Evolutionary conservation across 192 early-diverging fungal species (phyloP).

Genomic region (Backusella australiensis): DNA sequence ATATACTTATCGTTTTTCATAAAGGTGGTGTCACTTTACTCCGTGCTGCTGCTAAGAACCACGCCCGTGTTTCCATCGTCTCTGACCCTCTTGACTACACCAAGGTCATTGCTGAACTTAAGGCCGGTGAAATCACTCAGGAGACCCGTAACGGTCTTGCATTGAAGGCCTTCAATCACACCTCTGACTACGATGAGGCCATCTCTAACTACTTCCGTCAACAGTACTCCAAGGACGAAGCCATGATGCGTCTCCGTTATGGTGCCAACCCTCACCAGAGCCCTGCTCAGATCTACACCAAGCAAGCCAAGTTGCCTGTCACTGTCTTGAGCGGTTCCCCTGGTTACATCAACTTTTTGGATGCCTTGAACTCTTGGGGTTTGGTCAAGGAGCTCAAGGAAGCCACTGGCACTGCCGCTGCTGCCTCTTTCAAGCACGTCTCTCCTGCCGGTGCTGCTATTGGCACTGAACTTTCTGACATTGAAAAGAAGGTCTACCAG

Average conservation of each 20-base stretch:
- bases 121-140: conserved; percentile 62
- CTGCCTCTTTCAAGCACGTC: conserved; percentile 99
- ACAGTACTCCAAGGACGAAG: conserved; percentile 78
- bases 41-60: conserved; percentile 99
- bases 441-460: conserved; percentile 98
- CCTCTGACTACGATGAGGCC: conserved; percentile 92
- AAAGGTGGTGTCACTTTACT: conserved; percentile 94
- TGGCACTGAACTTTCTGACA: conserved; percentile 71
- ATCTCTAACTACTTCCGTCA: conserved; percentile 95
- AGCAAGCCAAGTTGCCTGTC: conserved; percentile 81
- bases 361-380: conserved; percentile 96
- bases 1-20: conserved; percentile 2
- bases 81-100: conserved; percentile 93
- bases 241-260: conserved; percentile 87
- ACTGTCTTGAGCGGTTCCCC: conserved; percentile 89
- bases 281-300: conserved; percentile 91
- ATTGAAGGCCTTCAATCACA: conserved; percentile 95
- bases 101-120: conserved; percentile 73
- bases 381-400: conserved; percentile 94
- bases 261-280: conserved; percentile 99
- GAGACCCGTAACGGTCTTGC: conserved; percentile 77
- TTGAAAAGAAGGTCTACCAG: conserved; percentile 87
- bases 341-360: conserved; percentile 98
- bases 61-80: conserved; percentile 88
- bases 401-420: conserved; percentile 87